Evolutionary conservation across 1,139 yeast species (phyloP), one percentile per base, ranked within the genome.

Genomic region (Hyphopichia buzzinii): DNA sequence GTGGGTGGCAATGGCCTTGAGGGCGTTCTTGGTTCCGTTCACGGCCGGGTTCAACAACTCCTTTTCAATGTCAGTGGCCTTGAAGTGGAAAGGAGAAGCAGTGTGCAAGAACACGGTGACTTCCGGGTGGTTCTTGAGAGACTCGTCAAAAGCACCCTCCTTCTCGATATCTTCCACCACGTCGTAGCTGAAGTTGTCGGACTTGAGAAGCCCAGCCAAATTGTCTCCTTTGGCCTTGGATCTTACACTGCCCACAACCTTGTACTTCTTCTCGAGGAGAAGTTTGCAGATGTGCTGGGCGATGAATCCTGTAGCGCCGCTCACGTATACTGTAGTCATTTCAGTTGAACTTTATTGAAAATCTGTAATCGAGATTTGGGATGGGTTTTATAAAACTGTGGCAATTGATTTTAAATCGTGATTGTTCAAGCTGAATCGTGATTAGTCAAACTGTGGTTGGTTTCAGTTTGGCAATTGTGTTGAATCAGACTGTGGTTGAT

Each of bases 221-320:
- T 48, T 44, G 4, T 57, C 62, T 19, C 70, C 72, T 36, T 64
- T 62, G 12, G 47, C 54, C 1, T 43, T 41, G 3, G 67, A 50
- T 50, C 74, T 55, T 8, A 64, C 72, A 2, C 68, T 46, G 6
- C 71, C 73, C 15, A 64, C 46, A 2, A 67, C 72, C 12, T 42
- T 42, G 46, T 65, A 64, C 11, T 57, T 59, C 27, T 55, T 43
- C 3, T 44, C 48, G 22, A 65, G 31, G 26, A 60, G 56, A 23
- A 39, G 44, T 38, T 57, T 48, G 29, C 57, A 47, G 11, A 62
- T 50, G 36, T 57, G 57, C 38, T 54, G 56, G n/a, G 71, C 73
- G 38, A 67, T 58, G 41, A 54, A 67, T 3, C 73, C 73, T 17
- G 64, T 55, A 24, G 69, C 73, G 15, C 74, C 73, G 12, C 72